These are phyloP conservation scores for Pseudonitzschia pungens DNA, from an alignment of 108 stramenopile genomes.

Conservation along the genomic window DNA sequence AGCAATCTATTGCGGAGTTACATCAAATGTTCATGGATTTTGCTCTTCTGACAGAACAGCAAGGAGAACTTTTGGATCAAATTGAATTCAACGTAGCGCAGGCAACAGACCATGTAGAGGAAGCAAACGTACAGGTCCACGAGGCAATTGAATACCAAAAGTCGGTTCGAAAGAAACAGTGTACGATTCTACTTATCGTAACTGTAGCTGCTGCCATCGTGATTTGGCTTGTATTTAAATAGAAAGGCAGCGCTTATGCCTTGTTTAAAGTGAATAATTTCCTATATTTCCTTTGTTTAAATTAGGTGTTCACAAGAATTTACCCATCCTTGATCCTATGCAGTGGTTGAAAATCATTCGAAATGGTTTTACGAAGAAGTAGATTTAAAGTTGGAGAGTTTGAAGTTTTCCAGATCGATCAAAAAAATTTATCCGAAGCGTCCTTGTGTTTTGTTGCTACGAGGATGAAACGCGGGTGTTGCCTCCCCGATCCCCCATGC, in stretches of 20 bases:
- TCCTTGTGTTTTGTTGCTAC: conserved; percentile 13
- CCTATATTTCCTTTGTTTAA: too few relatives aligned
- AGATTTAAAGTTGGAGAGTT: neutral
- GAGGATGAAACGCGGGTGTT: neutral
- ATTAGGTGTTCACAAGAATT: neutral
- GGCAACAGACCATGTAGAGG: conserved; percentile 94
- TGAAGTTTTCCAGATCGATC: neutral
- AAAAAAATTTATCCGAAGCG: conserved; percentile 6
- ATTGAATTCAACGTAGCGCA: conserved; percentile 96
- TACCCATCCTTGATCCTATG: neutral
- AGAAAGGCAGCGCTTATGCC: neutral
- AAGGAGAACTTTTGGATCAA: conserved; percentile 97
- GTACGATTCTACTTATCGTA: conserved; percentile 36
- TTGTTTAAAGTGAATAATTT: too few relatives aligned
- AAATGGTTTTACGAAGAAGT: conserved; percentile 1
- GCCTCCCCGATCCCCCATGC: conserved; percentile 75
- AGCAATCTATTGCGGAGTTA: conserved; percentile 93
- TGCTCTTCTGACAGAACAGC: conserved; percentile 97
- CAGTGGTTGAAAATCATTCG: neutral
- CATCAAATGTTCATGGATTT: conserved; percentile 99
- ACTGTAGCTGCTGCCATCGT: conserved; percentile 32
- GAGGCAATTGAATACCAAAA: conserved; percentile 90
- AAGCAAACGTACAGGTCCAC: conserved; percentile 89
- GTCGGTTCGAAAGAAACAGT: conserved; percentile 94
- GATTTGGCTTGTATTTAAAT: conserved; percentile 10